Evolutionary conservation across 768 basidiomycete genomes (phyloP).

Genomic region (Amanita pseudoporphyria): DNA sequence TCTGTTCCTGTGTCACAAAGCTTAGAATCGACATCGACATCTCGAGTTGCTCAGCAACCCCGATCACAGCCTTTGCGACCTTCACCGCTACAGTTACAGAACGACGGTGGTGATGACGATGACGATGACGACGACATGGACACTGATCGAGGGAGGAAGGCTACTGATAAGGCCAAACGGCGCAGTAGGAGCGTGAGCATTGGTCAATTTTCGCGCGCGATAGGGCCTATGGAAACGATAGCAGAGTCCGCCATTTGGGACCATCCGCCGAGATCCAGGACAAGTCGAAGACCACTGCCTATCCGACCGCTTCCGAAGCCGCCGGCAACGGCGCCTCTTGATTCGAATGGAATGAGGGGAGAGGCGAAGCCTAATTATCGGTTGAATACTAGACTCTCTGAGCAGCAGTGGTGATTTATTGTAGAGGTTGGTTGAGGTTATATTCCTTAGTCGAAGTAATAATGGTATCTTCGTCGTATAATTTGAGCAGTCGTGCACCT

Average conservation of each 20-base stretch:
- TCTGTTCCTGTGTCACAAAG: not conserved
- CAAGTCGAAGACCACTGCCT: not conserved
- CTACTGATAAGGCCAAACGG: not conserved
- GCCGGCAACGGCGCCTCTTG: not conserved
- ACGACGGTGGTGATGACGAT: not conserved
- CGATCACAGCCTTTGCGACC: not conserved
- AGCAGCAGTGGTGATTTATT: not conserved
- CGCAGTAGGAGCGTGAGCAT: constrained; percentile 5
- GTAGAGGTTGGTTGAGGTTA: too few species aligned
- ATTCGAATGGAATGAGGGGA: not conserved
- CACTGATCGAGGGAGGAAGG: not conserved
- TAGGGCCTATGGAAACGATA: not conserved
- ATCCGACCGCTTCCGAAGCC: not conserved
- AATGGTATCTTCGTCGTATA: too few species aligned
- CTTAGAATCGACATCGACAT: not conserved
- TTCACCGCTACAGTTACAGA: not conserved
- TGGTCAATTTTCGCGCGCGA: not conserved
- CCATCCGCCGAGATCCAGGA: not conserved
- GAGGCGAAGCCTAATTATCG: not conserved
- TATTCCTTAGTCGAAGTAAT: too few species aligned
- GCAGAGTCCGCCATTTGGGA: not conserved
- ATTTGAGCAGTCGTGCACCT: too few species aligned
- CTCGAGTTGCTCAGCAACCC: not conserved
- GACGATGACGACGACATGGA: not conserved
- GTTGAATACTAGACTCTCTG: not conserved